Base-by-base conservation (phyloP, 1,139 yeast species). In the Hansenula lynferdii region DNA sequence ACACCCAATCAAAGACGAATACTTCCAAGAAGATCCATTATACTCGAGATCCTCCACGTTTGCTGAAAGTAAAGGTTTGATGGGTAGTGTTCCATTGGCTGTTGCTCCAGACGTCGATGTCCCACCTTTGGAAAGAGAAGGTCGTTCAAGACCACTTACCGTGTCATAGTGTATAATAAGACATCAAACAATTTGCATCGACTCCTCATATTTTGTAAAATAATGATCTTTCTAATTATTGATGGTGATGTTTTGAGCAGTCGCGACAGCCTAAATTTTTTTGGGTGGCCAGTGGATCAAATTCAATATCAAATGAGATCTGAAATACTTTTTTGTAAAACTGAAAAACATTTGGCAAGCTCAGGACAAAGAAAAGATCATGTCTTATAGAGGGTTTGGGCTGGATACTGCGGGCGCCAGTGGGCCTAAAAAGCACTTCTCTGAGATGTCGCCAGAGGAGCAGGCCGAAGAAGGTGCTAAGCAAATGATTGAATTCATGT, bases 381-480 rank as follows among this genome's bases (percentile, higher is more conserved):
- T 64, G 70, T 64, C 60, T 10, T 65, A 61, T 40, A 54, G 54
- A 34, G 70, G 69, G 8, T 65, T 65, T 50, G 69, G 69, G 1
- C 45, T 65, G 21, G 69, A 65, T 4, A 42, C 47, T 25, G 59
- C 61, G 14, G 50, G 62, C 10, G 48, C 56, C 12, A 62, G 62
- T 4, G 57, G 61, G 1, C 60, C 60, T n/a, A 51, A 61, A 42
- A 80, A 75, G 57, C 61, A 78, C 12, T 67, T 75, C 45, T 62
- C 73, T 35, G 86, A 86, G 53, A 80, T 90, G 90, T 77, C 86
- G 4, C 92, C 82, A 35, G 95, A 89, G 49, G 96, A 90, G 58
- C 96, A 87, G 64, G 96, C 96, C 4, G 94, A 86, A 53, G 80
- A 77, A 42, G 96, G 96, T 12, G 97, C 97, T n/a, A 69, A 70